phyloP scores from a whole-genome alignment of 2,329 filamentous ascomycete species.

The Chaetomium globosum region DNA sequence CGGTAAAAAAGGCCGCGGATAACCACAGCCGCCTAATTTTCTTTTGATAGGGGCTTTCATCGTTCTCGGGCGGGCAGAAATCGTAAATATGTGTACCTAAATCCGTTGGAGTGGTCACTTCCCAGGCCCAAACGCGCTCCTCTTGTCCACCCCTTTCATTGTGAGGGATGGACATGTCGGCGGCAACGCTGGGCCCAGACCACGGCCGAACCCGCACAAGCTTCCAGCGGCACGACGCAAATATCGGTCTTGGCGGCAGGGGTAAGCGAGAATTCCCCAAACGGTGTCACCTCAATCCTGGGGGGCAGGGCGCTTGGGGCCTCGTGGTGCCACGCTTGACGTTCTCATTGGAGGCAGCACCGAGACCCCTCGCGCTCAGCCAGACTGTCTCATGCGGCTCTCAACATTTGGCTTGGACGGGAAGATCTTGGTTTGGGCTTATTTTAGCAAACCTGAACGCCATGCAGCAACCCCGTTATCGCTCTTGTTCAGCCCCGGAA shows the following conservation, averaged over 20 bases:
- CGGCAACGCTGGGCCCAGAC: background rate
- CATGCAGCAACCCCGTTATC: background rate
- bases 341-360: conserved; percentile 3
- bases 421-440: background rate
- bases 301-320: too few species aligned
- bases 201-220: conserved; percentile 1
- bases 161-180: background rate
- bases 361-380: background rate
- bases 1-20: background rate
- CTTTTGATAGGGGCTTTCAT: too few species aligned
- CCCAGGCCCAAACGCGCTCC: too few species aligned
- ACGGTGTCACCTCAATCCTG: background rate
- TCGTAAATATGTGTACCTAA: background rate
- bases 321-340: conserved; percentile 13
- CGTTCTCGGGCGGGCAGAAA: background rate
- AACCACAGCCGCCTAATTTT: background rate
- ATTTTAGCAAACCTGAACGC: background rate
- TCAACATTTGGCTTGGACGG: too few species aligned
- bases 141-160: background rate
- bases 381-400: too few species aligned
- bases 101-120: background rate
- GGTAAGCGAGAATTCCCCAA: background rate
- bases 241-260: conserved; percentile 17
- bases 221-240: background rate
- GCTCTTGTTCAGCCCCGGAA: background rate